These are phyloP conservation scores for Colletotrichum paranaense DNA, from an alignment of 2,329 filamentous ascomycete genomes.

Conservation along the genomic window DNA sequence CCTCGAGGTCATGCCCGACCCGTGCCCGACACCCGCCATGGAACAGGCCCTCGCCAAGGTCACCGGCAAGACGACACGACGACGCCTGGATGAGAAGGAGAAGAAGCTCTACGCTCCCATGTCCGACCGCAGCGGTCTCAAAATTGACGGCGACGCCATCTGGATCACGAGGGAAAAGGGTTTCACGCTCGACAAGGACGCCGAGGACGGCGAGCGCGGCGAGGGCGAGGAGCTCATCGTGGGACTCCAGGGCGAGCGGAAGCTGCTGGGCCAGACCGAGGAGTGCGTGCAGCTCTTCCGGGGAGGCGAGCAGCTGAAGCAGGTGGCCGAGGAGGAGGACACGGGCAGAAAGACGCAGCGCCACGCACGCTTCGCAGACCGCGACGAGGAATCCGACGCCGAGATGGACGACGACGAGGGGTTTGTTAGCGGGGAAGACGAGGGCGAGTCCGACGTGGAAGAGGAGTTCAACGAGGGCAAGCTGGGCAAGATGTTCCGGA, in stretches of 20 bases:
- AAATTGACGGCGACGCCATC: constrained; percentile 97
- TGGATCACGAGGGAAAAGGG: constrained; percentile 82
- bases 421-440: constrained; percentile 65
- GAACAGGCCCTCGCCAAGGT: constrained; percentile 88
- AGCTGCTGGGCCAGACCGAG: constrained; percentile 83
- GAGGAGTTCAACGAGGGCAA: constrained; percentile 69
- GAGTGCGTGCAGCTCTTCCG: constrained; percentile 88
- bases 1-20: constrained; percentile 91
- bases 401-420: constrained; percentile 63
- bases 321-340: constrained; percentile 64
- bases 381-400: constrained; percentile 62
- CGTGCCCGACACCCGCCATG: constrained; percentile 93
- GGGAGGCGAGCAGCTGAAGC: constrained; percentile 76
- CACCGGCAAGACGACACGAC: constrained; percentile 82
- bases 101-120: constrained; percentile 97
- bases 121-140: constrained; percentile 95
- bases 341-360: constrained; percentile 70
- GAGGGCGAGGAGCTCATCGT: constrained; percentile 96
- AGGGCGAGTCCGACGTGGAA: constrained; percentile 63
- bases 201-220: constrained; percentile 80
- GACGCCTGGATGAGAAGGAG: constrained; percentile 93
- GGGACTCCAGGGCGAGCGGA: constrained; percentile 84
- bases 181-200: constrained; percentile 79
- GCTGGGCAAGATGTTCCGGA: constrained; percentile 70
- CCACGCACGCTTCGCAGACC: constrained; percentile 67